Percentiles rank a stretch among this genome's conserved stretches.
Conservation (phyloP, 768 basidiomycete genomes). For the Podaxis carcinomalis region DNA sequence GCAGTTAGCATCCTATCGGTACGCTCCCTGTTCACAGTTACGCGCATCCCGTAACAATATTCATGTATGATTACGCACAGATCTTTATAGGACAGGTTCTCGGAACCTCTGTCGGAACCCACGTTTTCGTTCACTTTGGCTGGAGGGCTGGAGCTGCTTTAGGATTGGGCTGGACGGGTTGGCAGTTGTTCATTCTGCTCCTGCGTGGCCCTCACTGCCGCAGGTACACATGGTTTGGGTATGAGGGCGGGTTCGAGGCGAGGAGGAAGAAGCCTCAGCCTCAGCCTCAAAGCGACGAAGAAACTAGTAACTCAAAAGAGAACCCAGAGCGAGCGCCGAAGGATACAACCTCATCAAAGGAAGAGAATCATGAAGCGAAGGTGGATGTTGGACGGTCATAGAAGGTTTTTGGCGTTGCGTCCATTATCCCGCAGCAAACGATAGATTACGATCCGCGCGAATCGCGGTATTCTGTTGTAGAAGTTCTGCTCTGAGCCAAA, state of each 20-base stretch:
- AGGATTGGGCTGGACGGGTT: constrained; percentile 53
- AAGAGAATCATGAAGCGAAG: background rate
- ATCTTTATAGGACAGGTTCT: constrained; percentile 80
- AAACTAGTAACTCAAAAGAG: background rate
- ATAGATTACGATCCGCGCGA: no score
- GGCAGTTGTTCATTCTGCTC: constrained; percentile 53
- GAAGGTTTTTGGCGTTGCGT: no score
- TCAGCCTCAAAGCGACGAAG: background rate
- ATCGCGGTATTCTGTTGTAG: no score
- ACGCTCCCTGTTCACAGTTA: constrained; percentile 16
- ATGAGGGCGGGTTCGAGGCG: constrained; percentile 49
- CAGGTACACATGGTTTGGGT: constrained; percentile 61
- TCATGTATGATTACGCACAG: constrained; percentile 19
- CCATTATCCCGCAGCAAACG: no score
- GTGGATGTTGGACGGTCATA: background rate
- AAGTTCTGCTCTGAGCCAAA: no score
- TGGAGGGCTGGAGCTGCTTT: constrained; percentile 66
- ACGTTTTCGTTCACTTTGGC: constrained; percentile 64
- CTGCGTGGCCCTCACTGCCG: constrained; percentile 64
- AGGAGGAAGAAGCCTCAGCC: constrained; percentile 22
- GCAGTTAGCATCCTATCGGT: constrained; percentile 72
- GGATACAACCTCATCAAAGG: background rate
- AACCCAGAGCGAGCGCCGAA: background rate
- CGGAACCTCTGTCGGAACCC: constrained; percentile 72
- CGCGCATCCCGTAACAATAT: background rate